Evolutionary conservation across 2,329 filamentous ascomycete genomes (phyloP), one percentile per base, ranked within the genome.

Genomic region (Thelonectria discophora): DNA sequence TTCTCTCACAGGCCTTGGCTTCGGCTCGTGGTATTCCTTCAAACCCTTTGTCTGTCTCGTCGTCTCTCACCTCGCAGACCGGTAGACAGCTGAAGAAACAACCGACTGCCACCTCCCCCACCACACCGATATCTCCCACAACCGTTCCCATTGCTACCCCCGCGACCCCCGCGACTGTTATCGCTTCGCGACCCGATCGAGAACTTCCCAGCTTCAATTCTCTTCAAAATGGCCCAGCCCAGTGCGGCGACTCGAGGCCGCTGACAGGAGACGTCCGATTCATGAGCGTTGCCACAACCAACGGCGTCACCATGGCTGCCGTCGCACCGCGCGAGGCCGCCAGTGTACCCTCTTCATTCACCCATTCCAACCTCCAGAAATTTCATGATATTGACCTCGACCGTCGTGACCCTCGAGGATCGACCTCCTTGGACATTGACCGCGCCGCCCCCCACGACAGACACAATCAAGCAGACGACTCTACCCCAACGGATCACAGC

Each of bases 1-100:
- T 87, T 69, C 79, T 87, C 75, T 82, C 83, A 62, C 82, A 86
- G 76, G 84, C 84, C 72, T 78, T 87, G 74, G 84, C 84, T 73
- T 84, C 83, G 76, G 84, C 84, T 72, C 83, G 84, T 71, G 84
- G 84, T 71, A 84, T 86, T 40, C 69, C 66, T 24, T 52, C 68
- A 30, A 53, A 45, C 58, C 59, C 50, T 45, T 18, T 43, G 32
- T 12, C 27, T 15, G 15, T 24, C 27, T 48, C 60, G 34, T 53
- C 60, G 30, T 32, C 58, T 34, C 50, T 30, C 30, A 51, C 54
- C 32, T 18, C 52, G 63, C 51, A 46, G 49, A 30, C 27, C 59
- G 46, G 55, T 51, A 55, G 60, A 63, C 50, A 63, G 9, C 21
- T 60, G 42, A 63, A 61, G 56, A 82, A 84, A 51, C 74, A 71